Conservation (phyloP, 768 basidiomycete genomes). For the Pleurotus salmoneostramineus region DNA sequence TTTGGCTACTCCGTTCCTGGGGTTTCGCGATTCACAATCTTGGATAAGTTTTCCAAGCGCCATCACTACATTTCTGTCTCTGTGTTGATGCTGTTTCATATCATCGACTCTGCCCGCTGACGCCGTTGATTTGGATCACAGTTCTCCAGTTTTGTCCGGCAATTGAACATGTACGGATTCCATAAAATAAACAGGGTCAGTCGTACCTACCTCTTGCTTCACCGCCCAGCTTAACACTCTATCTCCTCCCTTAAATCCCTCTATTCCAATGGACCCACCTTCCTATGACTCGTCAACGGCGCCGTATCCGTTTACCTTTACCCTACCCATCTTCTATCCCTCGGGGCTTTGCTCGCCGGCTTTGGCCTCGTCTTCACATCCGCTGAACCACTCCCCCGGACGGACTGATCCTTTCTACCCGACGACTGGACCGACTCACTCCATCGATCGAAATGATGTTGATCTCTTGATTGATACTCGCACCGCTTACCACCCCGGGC, state of each 20-base stretch:
- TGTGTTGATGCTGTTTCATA: constrained; percentile 2
- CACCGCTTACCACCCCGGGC: neutral
- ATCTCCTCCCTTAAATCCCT: constrained; percentile 4
- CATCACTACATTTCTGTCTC: too few relatives aligned
- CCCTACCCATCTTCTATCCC: neutral
- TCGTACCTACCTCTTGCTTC: constrained; percentile 10
- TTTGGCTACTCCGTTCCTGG: too few relatives aligned
- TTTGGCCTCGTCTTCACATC: neutral
- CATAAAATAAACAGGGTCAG: constrained; percentile 88
- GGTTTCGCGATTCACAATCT: too few relatives aligned
- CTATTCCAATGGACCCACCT: neutral
- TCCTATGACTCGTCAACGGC: neutral
- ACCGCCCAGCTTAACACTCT: neutral
- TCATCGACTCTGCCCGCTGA: neutral
- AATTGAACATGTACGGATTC: constrained; percentile 96
- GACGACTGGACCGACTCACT: neutral
- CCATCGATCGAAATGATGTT: constrained; percentile 1
- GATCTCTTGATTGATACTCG: neutral
- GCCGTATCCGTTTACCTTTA: neutral
- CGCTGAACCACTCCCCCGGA: neutral
- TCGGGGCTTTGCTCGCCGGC: neutral
- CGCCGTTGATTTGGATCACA: constrained; percentile 23
- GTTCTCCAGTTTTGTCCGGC: constrained; percentile 93
- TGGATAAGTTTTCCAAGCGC: too few relatives aligned
- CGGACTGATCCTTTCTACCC: neutral